Evolutionary conservation across 805 yeast species (phyloP).

Genomic region (Saccharomycopsis microspora): DNA sequence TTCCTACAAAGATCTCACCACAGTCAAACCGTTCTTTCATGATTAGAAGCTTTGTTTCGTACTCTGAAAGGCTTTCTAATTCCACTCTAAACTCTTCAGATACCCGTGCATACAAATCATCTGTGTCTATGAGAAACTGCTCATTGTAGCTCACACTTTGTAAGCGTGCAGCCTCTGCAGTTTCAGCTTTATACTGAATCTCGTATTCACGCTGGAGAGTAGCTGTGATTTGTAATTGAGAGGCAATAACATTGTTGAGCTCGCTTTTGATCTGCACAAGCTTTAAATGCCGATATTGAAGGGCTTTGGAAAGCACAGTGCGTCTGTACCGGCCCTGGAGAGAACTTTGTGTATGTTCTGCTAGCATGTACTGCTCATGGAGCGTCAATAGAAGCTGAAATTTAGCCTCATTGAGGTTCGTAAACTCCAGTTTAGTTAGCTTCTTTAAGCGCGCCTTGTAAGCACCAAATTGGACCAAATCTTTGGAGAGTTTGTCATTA

Average conservation of each 20-base stretch:
- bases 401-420: conserved; percentile 9
- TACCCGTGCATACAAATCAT: conserved; percentile 47
- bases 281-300: conserved; percentile 12
- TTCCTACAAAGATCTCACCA: not conserved
- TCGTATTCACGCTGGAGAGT: conserved; percentile 10
- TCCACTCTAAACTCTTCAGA: conserved; percentile 30
- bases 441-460: conserved; percentile 33
- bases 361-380: conserved; percentile 15
- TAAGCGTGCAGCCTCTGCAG: not conserved
- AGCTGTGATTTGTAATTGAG: conserved; percentile 5
- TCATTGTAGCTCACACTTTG: not conserved
- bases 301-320: conserved; percentile 3
- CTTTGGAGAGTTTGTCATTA: conserved; percentile 16
- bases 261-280: conserved; percentile 14
- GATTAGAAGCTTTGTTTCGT: conserved; percentile 25
- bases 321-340: conserved; percentile 1
- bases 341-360: conserved; percentile 5
- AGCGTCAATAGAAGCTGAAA: conserved; percentile 13
- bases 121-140: conserved; percentile 27
- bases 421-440: conserved; percentile 27
- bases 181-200: conserved; percentile 6
- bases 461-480: conserved; percentile 18
- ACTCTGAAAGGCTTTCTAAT: conserved; percentile 19
- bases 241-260: conserved; percentile 3
- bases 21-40: conserved; percentile 16